Evolutionary conservation across 139 green algal genomes (phyloP).

Genomic region (Raphidocelis subcapitata): DNA sequence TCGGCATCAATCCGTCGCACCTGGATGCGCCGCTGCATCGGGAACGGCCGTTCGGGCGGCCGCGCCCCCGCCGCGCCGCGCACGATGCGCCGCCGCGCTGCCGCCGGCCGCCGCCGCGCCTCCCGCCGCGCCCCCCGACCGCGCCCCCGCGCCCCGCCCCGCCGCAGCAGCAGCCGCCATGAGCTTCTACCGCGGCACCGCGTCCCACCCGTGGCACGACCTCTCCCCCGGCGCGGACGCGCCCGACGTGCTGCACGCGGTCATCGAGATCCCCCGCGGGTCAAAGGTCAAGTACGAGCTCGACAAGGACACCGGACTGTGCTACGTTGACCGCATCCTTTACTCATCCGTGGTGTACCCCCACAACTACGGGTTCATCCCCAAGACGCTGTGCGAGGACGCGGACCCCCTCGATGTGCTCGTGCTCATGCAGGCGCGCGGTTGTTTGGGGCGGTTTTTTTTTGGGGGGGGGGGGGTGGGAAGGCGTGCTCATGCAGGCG

Average conservation of each 20-base stretch:
- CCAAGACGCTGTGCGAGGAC: slow-evolving; percentile 95
- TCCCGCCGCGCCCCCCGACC: too few relatives aligned
- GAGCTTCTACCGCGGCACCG: slow-evolving; percentile 27
- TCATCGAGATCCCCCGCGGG: slow-evolving; percentile 92
- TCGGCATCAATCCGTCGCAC: too few relatives aligned
- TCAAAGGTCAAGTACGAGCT: slow-evolving; percentile 97
- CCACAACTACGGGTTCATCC: slow-evolving; percentile 96
- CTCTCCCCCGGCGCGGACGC: slow-evolving; percentile 73
- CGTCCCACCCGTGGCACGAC: slow-evolving; percentile 73
- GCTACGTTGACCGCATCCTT: slow-evolving; percentile 90
- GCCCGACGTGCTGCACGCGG: slow-evolving; percentile 72
- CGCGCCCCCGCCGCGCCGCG: too few relatives aligned
- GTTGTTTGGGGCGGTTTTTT: too few relatives aligned
- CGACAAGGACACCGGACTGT: slow-evolving; percentile 82
- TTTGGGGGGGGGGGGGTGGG: too few relatives aligned
- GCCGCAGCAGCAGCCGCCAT: background rate
- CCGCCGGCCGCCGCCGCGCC: too few relatives aligned
- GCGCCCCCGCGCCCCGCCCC: too few relatives aligned
- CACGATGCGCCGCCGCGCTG: too few relatives aligned
- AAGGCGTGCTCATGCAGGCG: too few relatives aligned
- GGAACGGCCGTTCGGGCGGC: too few relatives aligned
- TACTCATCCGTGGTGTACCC: slow-evolving; percentile 95
- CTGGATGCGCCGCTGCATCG: too few relatives aligned
- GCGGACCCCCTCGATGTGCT: slow-evolving; percentile 92
- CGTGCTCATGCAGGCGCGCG: slow-evolving; percentile 75